Evolutionary conservation across 2,329 filamentous ascomycete species (phyloP), one percentile per base, ranked within the genome.

Genomic region (Rutstroemia sp.): DNA sequence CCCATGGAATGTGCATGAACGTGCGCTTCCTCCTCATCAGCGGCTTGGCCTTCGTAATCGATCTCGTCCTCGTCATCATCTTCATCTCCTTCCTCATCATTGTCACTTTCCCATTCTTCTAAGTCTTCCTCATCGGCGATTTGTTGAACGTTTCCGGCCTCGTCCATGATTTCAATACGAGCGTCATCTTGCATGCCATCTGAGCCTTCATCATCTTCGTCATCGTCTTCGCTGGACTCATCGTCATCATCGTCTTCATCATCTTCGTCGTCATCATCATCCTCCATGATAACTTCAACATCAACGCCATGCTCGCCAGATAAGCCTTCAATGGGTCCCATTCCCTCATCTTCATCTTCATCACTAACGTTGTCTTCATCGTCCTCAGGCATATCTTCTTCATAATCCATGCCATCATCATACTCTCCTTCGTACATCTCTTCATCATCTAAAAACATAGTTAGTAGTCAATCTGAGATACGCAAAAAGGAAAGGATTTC

Each of bases 391-490:
- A 88, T 80, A 34, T 91, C 91, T 63, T 92, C 88, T 46, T 94
- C 90, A 65, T 95, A 96, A 54, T 95, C 89, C 84, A 96, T 94
- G 63, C 95, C 92, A 39, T 96, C 83, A 21, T 80, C 92, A 58
- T 89, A 89, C 54, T 92, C 89, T 58, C 94, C 91, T 51, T 91
- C 88, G 64, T 96, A 95, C 88, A 96, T 94, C 65, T 94, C 90
- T 64, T 92, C 89, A 56, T 92, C 88, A 48, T 91, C 90, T 59
- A 83, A 78, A 59, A 49, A 71, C 8, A 23, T 23, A 73, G 21
- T 76, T 73, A 47, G 57, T 54, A 48, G 14, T 21, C 16, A 9
- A 50, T 10, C 10, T 5, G 2, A 6, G 16, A 21, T 5, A 17
- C 21, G 25, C 48, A 39, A 41, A 2, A 16, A 16, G 27, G 42